phyloP scores from a whole-genome alignment of 2,329 filamentous ascomycete species.

The Ophiocordyceps sinensis region DNA sequence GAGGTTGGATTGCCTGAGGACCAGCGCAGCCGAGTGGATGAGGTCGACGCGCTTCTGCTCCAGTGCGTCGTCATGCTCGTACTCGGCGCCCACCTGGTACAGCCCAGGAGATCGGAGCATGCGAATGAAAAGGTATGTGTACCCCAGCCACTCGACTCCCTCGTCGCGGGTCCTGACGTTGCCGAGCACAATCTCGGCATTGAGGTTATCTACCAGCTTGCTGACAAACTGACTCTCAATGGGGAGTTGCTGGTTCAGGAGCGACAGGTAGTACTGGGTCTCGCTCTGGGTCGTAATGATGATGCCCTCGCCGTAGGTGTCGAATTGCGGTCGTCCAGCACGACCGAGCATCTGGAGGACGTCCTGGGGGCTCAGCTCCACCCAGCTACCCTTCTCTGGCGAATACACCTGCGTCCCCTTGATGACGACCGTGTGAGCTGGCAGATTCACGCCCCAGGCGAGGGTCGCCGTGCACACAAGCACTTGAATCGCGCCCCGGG shows the following conservation, averaged over 20 bases:
- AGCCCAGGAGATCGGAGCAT: constrained; percentile 93
- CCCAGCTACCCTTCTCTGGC: constrained; percentile 96
- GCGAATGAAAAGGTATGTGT: constrained; percentile 93
- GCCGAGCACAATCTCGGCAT: constrained; percentile 88
- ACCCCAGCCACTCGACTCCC: constrained; percentile 97
- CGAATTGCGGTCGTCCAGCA: constrained; percentile 90
- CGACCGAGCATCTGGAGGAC: constrained; percentile 97
- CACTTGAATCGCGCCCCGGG: constrained; percentile 82
- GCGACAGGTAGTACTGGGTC: constrained; percentile 91
- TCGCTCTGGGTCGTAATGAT: constrained; percentile 94
- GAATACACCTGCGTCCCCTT: constrained; percentile 98
- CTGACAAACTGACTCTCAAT: constrained; percentile 95
- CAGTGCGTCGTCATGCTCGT: constrained; percentile 78
- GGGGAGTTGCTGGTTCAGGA: constrained; percentile 92
- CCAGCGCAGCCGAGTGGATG: constrained; percentile 79
- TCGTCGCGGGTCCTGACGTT: constrained; percentile 87
- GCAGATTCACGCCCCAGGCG: constrained; percentile 97
- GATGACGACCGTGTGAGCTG: constrained; percentile 96
- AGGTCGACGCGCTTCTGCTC: constrained; percentile 98
- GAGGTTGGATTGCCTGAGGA: constrained; percentile 76
- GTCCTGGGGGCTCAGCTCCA: constrained; percentile 92
- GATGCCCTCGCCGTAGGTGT: constrained; percentile 95
- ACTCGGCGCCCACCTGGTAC: constrained; percentile 92
- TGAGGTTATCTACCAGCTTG: constrained; percentile 87
- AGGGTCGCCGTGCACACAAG: constrained; percentile 96